Percentiles rank a stretch among this genome's conserved stretches.
phyloP scores from a whole-genome alignment of 2,329 filamentous ascomycete species.

The Aureobasidium sp. region DNA sequence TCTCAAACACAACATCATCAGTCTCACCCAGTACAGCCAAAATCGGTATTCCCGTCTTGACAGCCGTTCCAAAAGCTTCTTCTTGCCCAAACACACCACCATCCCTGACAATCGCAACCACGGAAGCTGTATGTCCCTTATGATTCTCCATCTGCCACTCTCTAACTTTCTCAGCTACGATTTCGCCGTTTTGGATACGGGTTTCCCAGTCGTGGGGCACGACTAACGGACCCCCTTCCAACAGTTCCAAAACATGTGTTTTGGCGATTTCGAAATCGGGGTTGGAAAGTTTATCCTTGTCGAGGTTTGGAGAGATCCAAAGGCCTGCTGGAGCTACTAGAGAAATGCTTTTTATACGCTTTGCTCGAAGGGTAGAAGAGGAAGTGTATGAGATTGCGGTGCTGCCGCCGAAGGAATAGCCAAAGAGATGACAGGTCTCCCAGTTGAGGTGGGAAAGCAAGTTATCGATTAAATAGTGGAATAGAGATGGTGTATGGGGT shows the following conservation, averaged over 20 bases:
- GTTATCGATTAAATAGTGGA: constrained; percentile 36
- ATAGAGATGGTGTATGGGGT: constrained; percentile 37
- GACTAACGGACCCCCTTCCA: constrained; percentile 39
- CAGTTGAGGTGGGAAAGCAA: constrained; percentile 38
- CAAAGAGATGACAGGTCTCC: constrained; percentile 40
- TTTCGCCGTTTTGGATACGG: constrained; percentile 34
- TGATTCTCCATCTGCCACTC: constrained; percentile 45
- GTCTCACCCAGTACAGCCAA: constrained; percentile 6
- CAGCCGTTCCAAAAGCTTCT: constrained; percentile 27
- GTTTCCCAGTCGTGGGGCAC: constrained; percentile 42
- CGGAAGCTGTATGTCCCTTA: constrained; percentile 39
- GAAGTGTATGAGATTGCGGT: constrained; percentile 35
- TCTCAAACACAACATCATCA: constrained; percentile 23
- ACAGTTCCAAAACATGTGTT: constrained; percentile 33
- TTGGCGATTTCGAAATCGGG: constrained; percentile 28
- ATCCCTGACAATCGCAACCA: constrained; percentile 43
- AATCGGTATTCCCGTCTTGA: constrained; percentile 17
- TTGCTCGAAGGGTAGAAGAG: constrained; percentile 19
- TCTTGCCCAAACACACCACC: constrained; percentile 38
- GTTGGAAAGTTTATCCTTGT: not conserved
- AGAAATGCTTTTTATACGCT: not conserved
- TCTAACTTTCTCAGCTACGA: constrained; percentile 43
- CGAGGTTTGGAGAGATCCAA: not conserved
- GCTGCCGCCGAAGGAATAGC: constrained; percentile 45
- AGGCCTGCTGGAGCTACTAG: constrained; percentile 16